phyloP scores from a whole-genome alignment of 2,329 filamentous ascomycete species.

The Xylariaceae sp. region DNA sequence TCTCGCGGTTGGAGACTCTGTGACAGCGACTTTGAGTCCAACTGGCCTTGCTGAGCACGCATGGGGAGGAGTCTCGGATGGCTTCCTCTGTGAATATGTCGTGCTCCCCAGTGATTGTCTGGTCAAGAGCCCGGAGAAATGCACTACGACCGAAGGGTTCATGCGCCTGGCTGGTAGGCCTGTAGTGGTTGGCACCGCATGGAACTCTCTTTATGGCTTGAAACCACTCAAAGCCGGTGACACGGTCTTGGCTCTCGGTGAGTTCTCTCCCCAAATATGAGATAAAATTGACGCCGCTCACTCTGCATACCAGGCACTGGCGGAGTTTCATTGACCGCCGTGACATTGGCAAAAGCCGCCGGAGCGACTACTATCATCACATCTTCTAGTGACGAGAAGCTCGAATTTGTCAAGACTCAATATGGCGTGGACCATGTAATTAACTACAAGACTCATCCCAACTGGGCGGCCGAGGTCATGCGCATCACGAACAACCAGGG shows the following conservation, averaged over 20 bases:
- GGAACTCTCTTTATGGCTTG: neutral
- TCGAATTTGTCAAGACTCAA: slow-evolving; percentile 34
- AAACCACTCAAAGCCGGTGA: neutral
- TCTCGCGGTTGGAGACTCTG: slow-evolving; percentile 34
- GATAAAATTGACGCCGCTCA: too few species aligned
- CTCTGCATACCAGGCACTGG: slow-evolving; percentile 39
- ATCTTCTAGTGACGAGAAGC: slow-evolving; percentile 49
- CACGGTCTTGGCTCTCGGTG: neutral
- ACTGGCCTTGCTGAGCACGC: neutral
- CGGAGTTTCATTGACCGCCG: slow-evolving; percentile 43
- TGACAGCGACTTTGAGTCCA: slow-evolving; percentile 25
- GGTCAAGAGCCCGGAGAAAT: neutral
- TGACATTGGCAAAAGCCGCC: slow-evolving; percentile 46
- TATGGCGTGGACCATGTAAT: slow-evolving; percentile 44
- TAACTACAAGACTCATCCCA: slow-evolving; percentile 46
- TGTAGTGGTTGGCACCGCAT: neutral
- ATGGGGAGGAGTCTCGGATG: neutral
- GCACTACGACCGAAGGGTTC: neutral
- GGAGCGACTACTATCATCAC: slow-evolving; percentile 48
- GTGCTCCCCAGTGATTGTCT: neutral
- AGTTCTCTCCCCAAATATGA: too few species aligned
- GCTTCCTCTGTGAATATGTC: neutral
- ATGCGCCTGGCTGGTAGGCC: neutral
- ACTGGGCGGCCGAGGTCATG: slow-evolving; percentile 46
- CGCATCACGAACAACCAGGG: slow-evolving; percentile 43